These are phyloP conservation scores for Moricandia moricandioides DNA, from an alignment of 345 rosid species.

Conservation along the genomic window DNA sequence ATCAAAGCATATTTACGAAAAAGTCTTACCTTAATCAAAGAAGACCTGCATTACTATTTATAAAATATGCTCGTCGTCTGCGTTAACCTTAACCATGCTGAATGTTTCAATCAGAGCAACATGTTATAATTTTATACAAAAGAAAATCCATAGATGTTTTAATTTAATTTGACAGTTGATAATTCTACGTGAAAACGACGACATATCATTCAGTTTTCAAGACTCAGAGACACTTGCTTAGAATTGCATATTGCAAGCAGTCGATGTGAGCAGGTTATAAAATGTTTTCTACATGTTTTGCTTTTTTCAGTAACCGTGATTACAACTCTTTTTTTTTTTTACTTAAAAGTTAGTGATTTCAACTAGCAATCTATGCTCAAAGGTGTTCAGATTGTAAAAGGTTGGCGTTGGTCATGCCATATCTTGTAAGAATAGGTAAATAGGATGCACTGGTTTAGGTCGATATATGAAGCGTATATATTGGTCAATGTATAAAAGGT, in stretches of 20 bases:
- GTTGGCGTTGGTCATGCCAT: no score
- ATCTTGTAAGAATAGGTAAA: no score
- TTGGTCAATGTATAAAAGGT: no score
- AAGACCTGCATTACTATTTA: background rate
- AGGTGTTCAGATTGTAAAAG: no score
- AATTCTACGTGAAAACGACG: background rate
- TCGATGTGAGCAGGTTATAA: background rate
- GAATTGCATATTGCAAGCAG: background rate
- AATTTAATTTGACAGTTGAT: background rate
- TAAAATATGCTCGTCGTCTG: background rate
- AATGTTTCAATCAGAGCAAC: background rate
- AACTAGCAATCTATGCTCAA: no score
- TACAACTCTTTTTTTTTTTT: no score
- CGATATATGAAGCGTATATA: no score
- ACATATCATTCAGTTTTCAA: background rate
- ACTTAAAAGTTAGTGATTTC: no score
- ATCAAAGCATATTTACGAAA: background rate
- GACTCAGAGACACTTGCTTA: background rate
- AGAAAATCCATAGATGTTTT: background rate
- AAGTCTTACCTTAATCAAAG: background rate
- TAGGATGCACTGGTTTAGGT: no score
- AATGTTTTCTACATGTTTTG: constrained; percentile 23
- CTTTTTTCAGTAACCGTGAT: constrained; percentile 5
- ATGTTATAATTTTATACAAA: no score
- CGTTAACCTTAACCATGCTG: no score